Evolutionary conservation across 495 filamentous ascomycete species (phyloP).

Genomic region (Amniculicola lignicola): DNA sequence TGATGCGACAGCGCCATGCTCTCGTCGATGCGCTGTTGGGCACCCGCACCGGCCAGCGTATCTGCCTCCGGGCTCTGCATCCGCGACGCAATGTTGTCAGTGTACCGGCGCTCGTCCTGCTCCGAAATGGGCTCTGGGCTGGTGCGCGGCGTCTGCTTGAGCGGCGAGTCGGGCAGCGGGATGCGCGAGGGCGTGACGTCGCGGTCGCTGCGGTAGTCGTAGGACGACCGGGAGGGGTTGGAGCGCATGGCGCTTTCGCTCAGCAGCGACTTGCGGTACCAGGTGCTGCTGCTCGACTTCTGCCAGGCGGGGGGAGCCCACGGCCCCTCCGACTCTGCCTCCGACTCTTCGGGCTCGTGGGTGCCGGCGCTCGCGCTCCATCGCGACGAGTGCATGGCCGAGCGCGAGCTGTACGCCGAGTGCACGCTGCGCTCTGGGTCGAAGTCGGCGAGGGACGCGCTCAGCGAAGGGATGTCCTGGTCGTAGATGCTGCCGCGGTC

Average conservation of each 20-base stretch:
- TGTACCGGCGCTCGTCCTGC: slow-evolving; percentile 16
- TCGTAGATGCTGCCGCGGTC: slow-evolving; percentile 29
- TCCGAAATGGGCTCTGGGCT: slow-evolving; percentile 45
- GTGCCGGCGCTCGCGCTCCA: too few species aligned
- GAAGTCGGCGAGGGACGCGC: slow-evolving; percentile 30
- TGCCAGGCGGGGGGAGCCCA: slow-evolving; percentile 63
- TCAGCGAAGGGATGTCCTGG: slow-evolving; percentile 31
- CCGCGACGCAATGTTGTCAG: slow-evolving; percentile 19
- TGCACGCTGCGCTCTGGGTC: slow-evolving; percentile 33
- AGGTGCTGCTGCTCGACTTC: slow-evolving; percentile 55
- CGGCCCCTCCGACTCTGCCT: slow-evolving; percentile 46
- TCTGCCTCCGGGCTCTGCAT: slow-evolving; percentile 24
- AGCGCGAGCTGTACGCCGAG: slow-evolving; percentile 23
- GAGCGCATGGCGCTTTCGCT: slow-evolving; percentile 34
- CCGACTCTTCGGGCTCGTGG: slow-evolving; percentile 33
- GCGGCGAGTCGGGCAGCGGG: slow-evolving; percentile 55
- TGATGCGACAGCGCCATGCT: slow-evolving; percentile 20
- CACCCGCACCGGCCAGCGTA: slow-evolving; percentile 15
- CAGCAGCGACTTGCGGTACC: slow-evolving; percentile 58
- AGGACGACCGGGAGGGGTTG: slow-evolving; percentile 54
- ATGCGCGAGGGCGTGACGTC: slow-evolving; percentile 59
- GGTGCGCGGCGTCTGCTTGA: slow-evolving; percentile 43
- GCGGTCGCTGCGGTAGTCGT: slow-evolving; percentile 54
- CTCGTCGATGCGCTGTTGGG: slow-evolving; percentile 15
- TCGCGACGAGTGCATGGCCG: slow-evolving; percentile 28